Evolutionary conservation across 345 rosid species (phyloP).

Genomic region (Excoecaria cochinchinensis): DNA sequence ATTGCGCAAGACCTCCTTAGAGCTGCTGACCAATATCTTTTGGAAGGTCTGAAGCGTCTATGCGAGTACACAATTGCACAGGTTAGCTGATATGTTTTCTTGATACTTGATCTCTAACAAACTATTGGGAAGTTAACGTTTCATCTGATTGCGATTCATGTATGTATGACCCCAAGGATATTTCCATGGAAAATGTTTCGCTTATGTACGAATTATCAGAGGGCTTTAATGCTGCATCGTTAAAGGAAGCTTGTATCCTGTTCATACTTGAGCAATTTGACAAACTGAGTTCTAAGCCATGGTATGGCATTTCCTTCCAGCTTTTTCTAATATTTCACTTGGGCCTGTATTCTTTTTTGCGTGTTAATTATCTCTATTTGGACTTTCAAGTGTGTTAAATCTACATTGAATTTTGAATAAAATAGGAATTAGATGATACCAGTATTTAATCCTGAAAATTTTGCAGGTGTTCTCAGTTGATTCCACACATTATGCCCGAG

Average conservation of each 20-base stretch:
- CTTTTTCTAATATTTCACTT: not conserved
- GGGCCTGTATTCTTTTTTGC: not conserved
- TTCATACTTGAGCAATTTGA: conserved; percentile 55
- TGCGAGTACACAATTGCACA: conserved; percentile 68
- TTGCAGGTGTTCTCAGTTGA: conserved; percentile 49
- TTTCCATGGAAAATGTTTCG: conserved; percentile 53
- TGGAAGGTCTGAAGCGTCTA: conserved; percentile 66
- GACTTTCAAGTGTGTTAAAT: not conserved
- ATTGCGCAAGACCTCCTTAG: conserved; percentile 68
- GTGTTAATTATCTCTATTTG: not conserved
- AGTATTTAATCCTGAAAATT: not conserved
- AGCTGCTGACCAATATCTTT: conserved; percentile 85
- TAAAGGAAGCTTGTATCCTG: conserved; percentile 64
- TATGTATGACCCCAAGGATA: conserved; percentile 38
- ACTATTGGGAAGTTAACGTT: not conserved
- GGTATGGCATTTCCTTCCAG: conserved; percentile 36
- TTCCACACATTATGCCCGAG: conserved; percentile 53
- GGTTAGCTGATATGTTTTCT: conserved; percentile 34
- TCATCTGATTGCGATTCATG: not conserved
- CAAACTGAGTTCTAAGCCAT: conserved; percentile 49
- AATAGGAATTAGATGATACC: not conserved
- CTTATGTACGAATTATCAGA: conserved; percentile 67
- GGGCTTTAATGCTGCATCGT: conserved; percentile 52
- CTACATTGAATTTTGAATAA: not conserved
- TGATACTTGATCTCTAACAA: not conserved